Percentiles rank a stretch among this genome's conserved stretches.
Evolutionary conservation across 176 grass and related monocot genomes (phyloP).

Genomic region (Aegilops sharonensis): DNA sequence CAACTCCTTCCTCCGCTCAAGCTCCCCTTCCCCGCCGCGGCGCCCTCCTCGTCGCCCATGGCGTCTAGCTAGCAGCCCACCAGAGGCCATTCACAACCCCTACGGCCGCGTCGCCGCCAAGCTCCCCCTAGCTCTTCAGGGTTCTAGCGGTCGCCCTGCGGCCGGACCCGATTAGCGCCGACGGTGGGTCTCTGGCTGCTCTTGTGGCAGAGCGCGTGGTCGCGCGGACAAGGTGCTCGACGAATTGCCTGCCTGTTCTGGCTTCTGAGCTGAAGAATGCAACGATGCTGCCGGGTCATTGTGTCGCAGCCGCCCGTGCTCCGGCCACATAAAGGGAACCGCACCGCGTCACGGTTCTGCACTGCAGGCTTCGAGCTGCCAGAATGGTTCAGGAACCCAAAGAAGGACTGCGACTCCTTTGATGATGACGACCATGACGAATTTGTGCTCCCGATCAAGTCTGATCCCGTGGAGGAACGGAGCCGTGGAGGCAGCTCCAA

Average conservation of each 20-base stretch:
- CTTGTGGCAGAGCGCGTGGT: neutral
- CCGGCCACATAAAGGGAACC: neutral
- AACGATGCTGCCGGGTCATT: conserved; percentile 6
- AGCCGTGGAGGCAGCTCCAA: neutral
- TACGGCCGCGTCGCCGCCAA: neutral
- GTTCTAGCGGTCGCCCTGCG: neutral
- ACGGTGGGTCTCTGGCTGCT: neutral
- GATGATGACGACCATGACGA: conserved; percentile 35
- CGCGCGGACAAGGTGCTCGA: conserved; percentile 33
- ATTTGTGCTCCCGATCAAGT: conserved; percentile 63
- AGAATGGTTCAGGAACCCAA: conserved; percentile 68
- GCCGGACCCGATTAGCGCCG: neutral
- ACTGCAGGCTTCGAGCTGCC: conserved; percentile 52
- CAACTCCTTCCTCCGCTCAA: neutral
- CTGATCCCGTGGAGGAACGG: conserved; percentile 21
- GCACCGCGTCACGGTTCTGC: neutral
- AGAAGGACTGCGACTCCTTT: conserved; percentile 28
- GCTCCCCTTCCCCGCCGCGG: neutral
- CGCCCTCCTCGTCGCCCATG: neutral
- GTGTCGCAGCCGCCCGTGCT: neutral
- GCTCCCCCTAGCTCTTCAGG: neutral
- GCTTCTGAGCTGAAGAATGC: conserved; percentile 37
- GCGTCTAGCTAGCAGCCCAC: neutral
- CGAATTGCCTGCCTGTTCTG: conserved; percentile 15
- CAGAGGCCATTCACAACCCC: neutral